Evolutionary conservation across 441 rosid genomes (phyloP), one percentile per base, ranked within the genome.

Genomic region (Manihot esculenta): DNA sequence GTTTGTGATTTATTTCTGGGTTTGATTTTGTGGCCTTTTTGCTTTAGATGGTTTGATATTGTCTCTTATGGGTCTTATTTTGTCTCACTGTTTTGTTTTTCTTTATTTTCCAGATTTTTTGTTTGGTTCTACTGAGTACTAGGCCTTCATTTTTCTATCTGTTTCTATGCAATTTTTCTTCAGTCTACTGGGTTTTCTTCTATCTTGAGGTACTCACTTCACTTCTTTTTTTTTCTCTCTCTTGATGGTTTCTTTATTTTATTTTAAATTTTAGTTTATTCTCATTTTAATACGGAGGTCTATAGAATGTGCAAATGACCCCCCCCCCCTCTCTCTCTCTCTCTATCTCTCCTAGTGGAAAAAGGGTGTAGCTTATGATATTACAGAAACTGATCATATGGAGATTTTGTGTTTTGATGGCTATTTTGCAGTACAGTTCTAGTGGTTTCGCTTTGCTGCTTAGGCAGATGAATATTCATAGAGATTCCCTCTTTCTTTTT

Each of bases 391-490:
- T 47, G 38, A 48, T 61, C 7, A 49, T 26, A 50, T 49, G 57
- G 17, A 70, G 42, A 20, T 33, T 59, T 49, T 48, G 51, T 60
- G 9, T 24, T 49, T 44, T 51, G 51, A 47, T 71, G 26, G 57
- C 50, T 70, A 12, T 70, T 73, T 41, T 20, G 10, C 51, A 41
- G 26, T 66, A 42, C 45, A 61, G 50, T 20, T 24, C 10, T 49
- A 30, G 21, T 60, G 55, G 45, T 45, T 72, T n/a, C 38, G 3
- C 6, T 71, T 42, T 27, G 41, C 42, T 56, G 66, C 49, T n/a
- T 68, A 48, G 3, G 61, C 21, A 54, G 42, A 24, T 66, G 76
- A 77, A 77, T 67, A 73, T 75, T 49, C 74, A 64, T 50, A n/a
- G 77, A 62, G 70, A 67, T 75, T 73, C 66, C 71, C 11, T 71